phyloP scores from a whole-genome alignment of 805 yeast genomes.

The Clavispora carvajalis region DNA sequence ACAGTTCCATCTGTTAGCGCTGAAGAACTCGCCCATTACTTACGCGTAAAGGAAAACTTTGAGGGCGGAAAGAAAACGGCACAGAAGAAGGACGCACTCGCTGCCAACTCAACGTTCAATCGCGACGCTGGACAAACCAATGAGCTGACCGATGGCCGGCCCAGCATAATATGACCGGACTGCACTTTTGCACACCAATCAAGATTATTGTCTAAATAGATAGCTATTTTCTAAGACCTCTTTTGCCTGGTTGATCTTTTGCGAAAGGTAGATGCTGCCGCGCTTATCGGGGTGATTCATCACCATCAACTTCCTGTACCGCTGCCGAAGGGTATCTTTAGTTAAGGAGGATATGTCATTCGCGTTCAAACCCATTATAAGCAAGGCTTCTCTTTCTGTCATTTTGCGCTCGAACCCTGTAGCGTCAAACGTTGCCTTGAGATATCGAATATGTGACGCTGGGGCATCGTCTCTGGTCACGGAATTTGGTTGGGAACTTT shows the following conservation, averaged over 20 bases:
- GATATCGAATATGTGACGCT: constrained; percentile 13
- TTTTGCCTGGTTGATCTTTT: constrained; percentile 41
- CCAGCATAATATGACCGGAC: too few relatives aligned
- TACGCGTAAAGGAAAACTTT: constrained; percentile 71
- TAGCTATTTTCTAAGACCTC: constrained; percentile 37
- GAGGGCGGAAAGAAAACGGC: constrained; percentile 58
- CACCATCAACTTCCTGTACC: constrained; percentile 36
- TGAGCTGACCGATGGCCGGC: too few relatives aligned
- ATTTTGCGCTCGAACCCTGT: constrained; percentile 31
- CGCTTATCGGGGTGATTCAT: constrained; percentile 39
- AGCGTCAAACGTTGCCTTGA: constrained; percentile 16
- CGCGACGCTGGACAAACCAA: neutral
- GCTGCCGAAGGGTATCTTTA: constrained; percentile 22
- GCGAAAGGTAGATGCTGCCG: constrained; percentile 37
- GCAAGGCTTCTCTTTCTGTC: constrained; percentile 41
- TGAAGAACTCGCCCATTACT: constrained; percentile 80
- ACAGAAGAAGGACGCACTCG: constrained; percentile 3
- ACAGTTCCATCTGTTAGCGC: constrained; percentile 82
- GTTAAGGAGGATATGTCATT: constrained; percentile 28
- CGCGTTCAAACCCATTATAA: constrained; percentile 37
- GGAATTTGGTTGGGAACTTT: constrained; percentile 4
- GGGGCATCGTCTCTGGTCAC: constrained; percentile 9
- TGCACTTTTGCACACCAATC: too few relatives aligned
- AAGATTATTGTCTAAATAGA: constrained; percentile 20
- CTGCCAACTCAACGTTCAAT: neutral